Percentiles rank a stretch among this genome's conserved stretches.
Conservation (phyloP, 768 basidiomycete species). For the Chiua virens region DNA sequence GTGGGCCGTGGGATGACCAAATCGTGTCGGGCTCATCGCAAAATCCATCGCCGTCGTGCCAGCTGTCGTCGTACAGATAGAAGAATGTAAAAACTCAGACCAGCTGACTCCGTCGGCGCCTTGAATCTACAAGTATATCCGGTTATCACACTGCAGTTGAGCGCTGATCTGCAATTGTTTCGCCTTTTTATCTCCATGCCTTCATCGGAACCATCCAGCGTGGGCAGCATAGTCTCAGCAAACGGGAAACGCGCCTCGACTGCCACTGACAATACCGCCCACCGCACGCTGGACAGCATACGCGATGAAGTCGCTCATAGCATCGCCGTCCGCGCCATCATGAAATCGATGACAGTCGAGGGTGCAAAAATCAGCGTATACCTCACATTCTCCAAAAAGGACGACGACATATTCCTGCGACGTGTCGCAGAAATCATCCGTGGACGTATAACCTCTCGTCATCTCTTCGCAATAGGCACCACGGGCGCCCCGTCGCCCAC, state of each 20-base stretch:
- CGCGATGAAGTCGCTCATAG: slow-evolving; percentile 58
- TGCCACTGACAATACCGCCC: background rate
- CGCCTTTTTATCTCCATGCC: slow-evolving; percentile 9
- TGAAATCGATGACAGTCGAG: slow-evolving; percentile 48
- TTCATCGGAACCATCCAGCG: slow-evolving; percentile 30
- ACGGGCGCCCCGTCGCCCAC: slow-evolving; percentile 38
- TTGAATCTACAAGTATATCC: no score
- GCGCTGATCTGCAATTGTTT: no score
- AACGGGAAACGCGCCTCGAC: slow-evolving; percentile 4
- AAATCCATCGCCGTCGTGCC: no score
- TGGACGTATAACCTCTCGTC: slow-evolving; percentile 40
- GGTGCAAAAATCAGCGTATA: slow-evolving; percentile 60
- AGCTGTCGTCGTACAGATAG: no score
- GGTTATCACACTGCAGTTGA: no score
- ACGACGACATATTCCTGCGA: slow-evolving; percentile 57
- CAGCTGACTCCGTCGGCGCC: no score
- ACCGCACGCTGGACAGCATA: slow-evolving; percentile 57
- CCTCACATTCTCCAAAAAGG: slow-evolving; percentile 55
- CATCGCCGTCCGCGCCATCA: slow-evolving; percentile 55
- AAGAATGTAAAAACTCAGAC: no score
- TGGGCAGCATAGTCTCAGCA: slow-evolving; percentile 4
- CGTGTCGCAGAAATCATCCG: slow-evolving; percentile 51
- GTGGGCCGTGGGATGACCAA: no score
- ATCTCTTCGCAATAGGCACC: slow-evolving; percentile 57
- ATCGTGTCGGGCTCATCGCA: no score